phyloP scores from a whole-genome alignment of 345 rosid genomes.

The Linum lewisii region DNA sequence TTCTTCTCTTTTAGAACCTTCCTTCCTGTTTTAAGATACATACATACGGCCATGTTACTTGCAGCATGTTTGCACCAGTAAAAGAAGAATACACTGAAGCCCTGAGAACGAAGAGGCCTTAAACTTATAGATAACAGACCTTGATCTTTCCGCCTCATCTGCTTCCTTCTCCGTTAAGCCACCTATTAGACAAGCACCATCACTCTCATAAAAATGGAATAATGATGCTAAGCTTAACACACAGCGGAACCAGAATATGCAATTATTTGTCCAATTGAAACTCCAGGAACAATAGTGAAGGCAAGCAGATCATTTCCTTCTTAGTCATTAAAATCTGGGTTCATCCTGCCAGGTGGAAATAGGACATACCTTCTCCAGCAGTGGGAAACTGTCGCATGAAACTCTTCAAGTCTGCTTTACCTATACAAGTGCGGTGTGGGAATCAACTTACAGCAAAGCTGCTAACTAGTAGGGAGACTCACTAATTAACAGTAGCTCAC shows the following conservation, averaged over 20 bases:
- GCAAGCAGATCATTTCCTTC: background rate
- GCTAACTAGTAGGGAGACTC: background rate
- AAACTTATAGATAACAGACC: slow-evolving; percentile 28
- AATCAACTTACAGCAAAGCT: slow-evolving; percentile 7
- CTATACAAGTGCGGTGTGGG: slow-evolving; percentile 22
- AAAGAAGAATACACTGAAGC: background rate
- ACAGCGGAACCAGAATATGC: background rate
- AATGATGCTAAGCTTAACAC: background rate
- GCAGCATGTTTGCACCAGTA: slow-evolving; percentile 3
- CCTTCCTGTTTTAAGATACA: slow-evolving; percentile 23
- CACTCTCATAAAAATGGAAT: background rate
- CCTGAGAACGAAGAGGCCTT: background rate
- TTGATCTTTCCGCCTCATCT: slow-evolving; percentile 22
- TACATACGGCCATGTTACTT: background rate
- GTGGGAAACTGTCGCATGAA: slow-evolving; percentile 70
- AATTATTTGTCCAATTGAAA: slow-evolving; percentile 5
- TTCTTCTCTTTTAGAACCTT: slow-evolving; percentile 5
- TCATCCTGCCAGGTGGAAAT: slow-evolving; percentile 4
- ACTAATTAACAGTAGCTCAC: slow-evolving; percentile 20
- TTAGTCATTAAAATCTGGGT: background rate
- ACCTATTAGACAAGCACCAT: slow-evolving; percentile 30
- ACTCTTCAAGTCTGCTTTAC: slow-evolving; percentile 74
- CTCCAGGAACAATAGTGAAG: background rate
- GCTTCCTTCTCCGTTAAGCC: slow-evolving; percentile 32
- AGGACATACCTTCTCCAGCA: slow-evolving; percentile 44